phyloP scores from a whole-genome alignment of 1,139 yeast species.

The Protomyces lactucae-debilis region DNA sequence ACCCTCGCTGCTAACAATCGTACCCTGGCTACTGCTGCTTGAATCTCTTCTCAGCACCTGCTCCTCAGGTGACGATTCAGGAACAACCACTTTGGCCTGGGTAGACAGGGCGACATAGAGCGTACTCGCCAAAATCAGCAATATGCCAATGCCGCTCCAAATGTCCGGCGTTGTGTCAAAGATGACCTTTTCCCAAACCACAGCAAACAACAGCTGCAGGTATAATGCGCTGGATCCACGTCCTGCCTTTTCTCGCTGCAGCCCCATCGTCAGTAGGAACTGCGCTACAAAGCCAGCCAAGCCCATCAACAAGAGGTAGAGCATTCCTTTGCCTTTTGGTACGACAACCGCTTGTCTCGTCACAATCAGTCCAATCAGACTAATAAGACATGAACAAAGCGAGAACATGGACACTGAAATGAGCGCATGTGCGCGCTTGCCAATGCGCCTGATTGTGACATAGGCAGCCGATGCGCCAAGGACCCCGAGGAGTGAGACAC shows the following conservation, averaged over 20 bases:
- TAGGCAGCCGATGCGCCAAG: constrained; percentile 67
- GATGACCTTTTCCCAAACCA: constrained; percentile 66
- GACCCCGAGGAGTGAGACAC: constrained; percentile 64
- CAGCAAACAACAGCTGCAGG: constrained; percentile 70
- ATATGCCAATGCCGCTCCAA: constrained; percentile 64
- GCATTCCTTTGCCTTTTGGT: constrained; percentile 51
- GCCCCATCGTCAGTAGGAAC: constrained; percentile 70
- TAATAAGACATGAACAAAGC: constrained; percentile 52
- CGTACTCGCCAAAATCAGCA: constrained; percentile 64
- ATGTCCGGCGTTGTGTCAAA: constrained; percentile 71
- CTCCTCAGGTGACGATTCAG: not conserved
- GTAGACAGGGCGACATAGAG: constrained; percentile 53
- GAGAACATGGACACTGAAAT: constrained; percentile 76
- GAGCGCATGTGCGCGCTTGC: constrained; percentile 72
- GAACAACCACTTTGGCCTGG: not conserved
- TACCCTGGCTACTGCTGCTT: not conserved
- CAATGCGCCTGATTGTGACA: constrained; percentile 68
- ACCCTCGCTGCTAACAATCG: not conserved
- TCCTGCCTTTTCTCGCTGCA: constrained; percentile 76
- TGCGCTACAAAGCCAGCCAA: constrained; percentile 78
- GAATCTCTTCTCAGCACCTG: not conserved
- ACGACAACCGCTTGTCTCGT: constrained; percentile 45
- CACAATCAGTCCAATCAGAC: constrained; percentile 36
- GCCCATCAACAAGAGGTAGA: constrained; percentile 57
- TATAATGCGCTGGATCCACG: constrained; percentile 71